These are phyloP conservation scores for Athelia sp. DNA, from an alignment of 1,284 basidiomycete genomes.

Conservation along the genomic window DNA sequence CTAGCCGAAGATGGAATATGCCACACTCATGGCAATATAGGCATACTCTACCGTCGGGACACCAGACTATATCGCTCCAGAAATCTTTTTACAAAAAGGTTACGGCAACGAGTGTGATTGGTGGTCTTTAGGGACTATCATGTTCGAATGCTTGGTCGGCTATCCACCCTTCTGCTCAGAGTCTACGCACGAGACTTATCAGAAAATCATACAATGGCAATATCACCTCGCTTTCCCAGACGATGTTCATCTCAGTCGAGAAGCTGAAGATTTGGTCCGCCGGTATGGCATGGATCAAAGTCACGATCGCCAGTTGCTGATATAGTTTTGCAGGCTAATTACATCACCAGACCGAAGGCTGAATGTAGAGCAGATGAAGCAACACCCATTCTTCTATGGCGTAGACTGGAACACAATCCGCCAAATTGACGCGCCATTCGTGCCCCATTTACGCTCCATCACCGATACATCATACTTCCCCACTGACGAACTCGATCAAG, in stretches of 20 bases:
- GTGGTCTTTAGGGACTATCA: slow-evolving; percentile 97
- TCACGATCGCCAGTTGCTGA: slow-evolving; percentile 4
- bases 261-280: slow-evolving; percentile 89
- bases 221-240: slow-evolving; percentile 89
- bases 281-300: slow-evolving; percentile 38
- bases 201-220: slow-evolving; percentile 97
- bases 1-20: background rate
- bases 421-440: slow-evolving; percentile 91
- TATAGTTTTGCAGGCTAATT: slow-evolving; percentile 53
- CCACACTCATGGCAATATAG: slow-evolving; percentile 29
- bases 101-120: slow-evolving; percentile 98
- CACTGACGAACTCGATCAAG: slow-evolving; percentile 93
- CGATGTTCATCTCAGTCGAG: slow-evolving; percentile 90
- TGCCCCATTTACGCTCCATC: slow-evolving; percentile 87
- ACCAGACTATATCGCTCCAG: slow-evolving; percentile 98
- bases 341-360: slow-evolving; percentile 83
- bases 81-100: slow-evolving; percentile 96
- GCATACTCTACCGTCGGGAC: slow-evolving; percentile 99
- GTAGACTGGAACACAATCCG: slow-evolving; percentile 92
- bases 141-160: slow-evolving; percentile 97
- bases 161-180: slow-evolving; percentile 99
- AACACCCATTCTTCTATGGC: slow-evolving; percentile 95
- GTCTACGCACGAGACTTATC: slow-evolving; percentile 97
- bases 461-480: slow-evolving; percentile 98
- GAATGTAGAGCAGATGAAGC: slow-evolving; percentile 85